Base-by-base conservation (phyloP, 148 eudicot genomes). In the Amaranthus palmeri region DNA sequence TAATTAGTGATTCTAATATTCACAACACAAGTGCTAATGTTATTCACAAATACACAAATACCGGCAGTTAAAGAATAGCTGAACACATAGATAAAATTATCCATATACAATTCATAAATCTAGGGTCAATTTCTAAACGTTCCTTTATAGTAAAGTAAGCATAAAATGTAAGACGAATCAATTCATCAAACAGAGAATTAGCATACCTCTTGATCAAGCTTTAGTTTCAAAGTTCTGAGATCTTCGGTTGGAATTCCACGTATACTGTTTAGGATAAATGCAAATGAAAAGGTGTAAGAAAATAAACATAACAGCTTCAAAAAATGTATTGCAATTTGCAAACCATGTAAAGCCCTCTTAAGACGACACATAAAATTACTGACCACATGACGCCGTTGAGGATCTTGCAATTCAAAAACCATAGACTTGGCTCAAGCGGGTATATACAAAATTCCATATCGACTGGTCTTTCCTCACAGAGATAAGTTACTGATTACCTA, bases 201-300 rank as follows among this genome's bases (percentile, higher is more conserved):
- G 52, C 51, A 25, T 73, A 89, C 98, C 97, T 95, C 98, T 85
- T 88, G 84, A 73, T 89, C 87, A 58, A 95, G 96, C 78, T 85
- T 85, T 78, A 84, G 88, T 84, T 95, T 95, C 74, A 95, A 76
- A 80, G 41, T 68, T 82, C 70, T 85, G 57, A 95, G 91, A 81
- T 95, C 97, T 52, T 85, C 85, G 3, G 60, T 15, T 59, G 76
- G 78, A 61, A 91, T 86, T 72, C 97, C 98, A 79, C 83, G 88
- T 71, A 91, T 65, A 76, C 98, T 95, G 88, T 25, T 25, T 25
- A 25, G 36, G 36, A 78, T 80, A 6, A 14, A 41, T 36, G 64
- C 60, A 78, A 70, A 76, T 72, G 4, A 74, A 15, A 58, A 7
- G 15, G 3, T 63, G 1, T 7, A 42, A 48, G 54, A 54, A 60